Evolutionary conservation across 805 yeast species (phyloP), one percentile per base, ranked within the genome.

Genomic region (Yarrowia sp.): DNA sequence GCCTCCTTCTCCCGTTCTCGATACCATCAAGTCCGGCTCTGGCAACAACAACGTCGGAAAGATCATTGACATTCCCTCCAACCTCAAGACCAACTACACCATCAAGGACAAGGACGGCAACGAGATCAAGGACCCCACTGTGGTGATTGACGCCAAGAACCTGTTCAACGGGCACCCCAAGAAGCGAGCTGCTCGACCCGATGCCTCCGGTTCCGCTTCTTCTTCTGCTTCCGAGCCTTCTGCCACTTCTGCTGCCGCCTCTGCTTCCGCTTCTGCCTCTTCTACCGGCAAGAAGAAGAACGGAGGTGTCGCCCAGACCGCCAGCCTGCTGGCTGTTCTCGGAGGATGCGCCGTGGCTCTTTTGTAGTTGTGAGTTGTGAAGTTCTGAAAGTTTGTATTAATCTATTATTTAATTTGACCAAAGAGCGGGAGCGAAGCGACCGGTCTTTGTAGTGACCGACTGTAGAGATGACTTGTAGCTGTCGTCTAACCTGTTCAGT

Each of bases 21-120:
- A 73, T 45, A 70, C 78, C 64, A 70, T 78, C 64, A 66, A 69
- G 53, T 72, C 73, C 31, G 80, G 80, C 18, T 75, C 76, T 28
- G 80, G 79, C 4, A 76, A 76, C 72, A 66, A 65, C 43, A 77
- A 77, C 66, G 65, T 75, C 28, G 80, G 80, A 33, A 67, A 72
- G 66, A 70, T 76, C 60, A 69, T 73, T 51, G 64, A 67, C 36
- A 65, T 76, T 11, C 50, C 64, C n/a, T 65, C 69, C 64, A 58
- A 64, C 39, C 67, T 73, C 18, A 63, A 66, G n/a, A 68, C 74
- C 43, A 71, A 71, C 41, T 73, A 71, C 69, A 68, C 66, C 39
- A 69, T 77, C 66, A 68, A 69, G 65, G 76, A 75, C 63, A 64
- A 67, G 38, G 66, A 68, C 38, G 77, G 77, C 41, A 68, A 72